These are phyloP conservation scores for Fistulinella cinereoalba DNA, from an alignment of 1,284 basidiomycete genomes.

Conservation along the genomic window DNA sequence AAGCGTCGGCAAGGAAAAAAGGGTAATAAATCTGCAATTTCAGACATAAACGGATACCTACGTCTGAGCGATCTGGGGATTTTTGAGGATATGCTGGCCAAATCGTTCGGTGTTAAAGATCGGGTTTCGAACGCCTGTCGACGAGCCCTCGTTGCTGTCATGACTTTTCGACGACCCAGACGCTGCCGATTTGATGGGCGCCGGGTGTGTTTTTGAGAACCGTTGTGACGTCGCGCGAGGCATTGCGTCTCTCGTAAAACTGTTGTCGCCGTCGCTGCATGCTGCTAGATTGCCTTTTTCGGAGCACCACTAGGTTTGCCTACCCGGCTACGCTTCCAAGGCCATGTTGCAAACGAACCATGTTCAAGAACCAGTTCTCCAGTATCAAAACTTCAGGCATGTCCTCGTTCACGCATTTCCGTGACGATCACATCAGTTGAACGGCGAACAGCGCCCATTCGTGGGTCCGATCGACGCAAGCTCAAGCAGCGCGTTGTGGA, in stretches of 20 bases:
- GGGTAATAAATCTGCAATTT: constrained; percentile 11
- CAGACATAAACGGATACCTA: constrained; percentile 41
- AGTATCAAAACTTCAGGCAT: constrained; percentile 63
- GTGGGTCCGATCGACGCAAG: constrained; percentile 68
- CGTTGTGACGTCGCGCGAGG: constrained; percentile 87
- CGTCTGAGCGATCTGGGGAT: constrained; percentile 87
- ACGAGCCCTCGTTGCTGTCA: constrained; percentile 41
- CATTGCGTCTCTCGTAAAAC: no score
- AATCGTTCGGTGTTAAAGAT: constrained; percentile 93
- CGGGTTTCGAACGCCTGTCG: constrained; percentile 64
- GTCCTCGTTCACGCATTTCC: not conserved
- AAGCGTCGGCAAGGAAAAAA: not conserved
- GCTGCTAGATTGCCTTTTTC: no score
- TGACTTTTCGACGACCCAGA: constrained; percentile 33
- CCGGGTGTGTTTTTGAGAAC: constrained; percentile 73
- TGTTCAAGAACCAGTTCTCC: constrained; percentile 75
- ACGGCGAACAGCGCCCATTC: constrained; percentile 50
- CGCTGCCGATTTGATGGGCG: constrained; percentile 57
- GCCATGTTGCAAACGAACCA: no score
- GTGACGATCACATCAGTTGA: not conserved
- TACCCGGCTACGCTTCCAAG: no score
- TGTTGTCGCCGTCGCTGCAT: no score
- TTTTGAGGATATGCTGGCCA: constrained; percentile 97
- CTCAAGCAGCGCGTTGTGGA: constrained; percentile 57
- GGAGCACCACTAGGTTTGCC: no score